phyloP scores from a whole-genome alignment of 768 basidiomycete genomes.

The Tulasnella sp. region DNA sequence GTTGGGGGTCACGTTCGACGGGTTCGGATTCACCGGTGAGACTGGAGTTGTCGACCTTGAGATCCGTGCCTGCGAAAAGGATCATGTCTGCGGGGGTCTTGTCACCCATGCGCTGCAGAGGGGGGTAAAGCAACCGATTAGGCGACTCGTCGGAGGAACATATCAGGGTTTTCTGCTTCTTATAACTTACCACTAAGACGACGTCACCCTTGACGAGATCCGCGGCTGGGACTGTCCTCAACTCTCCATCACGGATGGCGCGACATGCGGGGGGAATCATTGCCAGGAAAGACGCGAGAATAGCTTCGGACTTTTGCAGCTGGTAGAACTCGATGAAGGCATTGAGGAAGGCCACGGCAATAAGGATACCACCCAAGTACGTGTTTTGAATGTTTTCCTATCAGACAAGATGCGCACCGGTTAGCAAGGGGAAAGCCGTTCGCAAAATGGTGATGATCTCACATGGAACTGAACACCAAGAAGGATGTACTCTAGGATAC shows the following conservation, averaged over 20 bases:
- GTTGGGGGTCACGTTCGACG: constrained; percentile 43
- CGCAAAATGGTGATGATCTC: too few relatives aligned
- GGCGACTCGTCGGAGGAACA: constrained; percentile 8
- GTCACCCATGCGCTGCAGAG: constrained; percentile 48
- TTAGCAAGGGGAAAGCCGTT: neutral
- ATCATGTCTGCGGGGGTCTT: constrained; percentile 62
- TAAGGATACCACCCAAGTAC: constrained; percentile 56
- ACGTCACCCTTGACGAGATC: constrained; percentile 58
- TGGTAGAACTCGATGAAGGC: constrained; percentile 61
- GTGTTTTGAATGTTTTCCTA: constrained; percentile 54
- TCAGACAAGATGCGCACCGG: constrained; percentile 16
- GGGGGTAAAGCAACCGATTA: neutral
- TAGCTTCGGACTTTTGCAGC: constrained; percentile 63
- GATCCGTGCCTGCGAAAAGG: constrained; percentile 47
- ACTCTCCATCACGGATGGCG: constrained; percentile 47
- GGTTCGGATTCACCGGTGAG: constrained; percentile 63
- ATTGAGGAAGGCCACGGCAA: constrained; percentile 37
- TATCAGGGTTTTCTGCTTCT: neutral
- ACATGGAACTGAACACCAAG: constrained; percentile 54
- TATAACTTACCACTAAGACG: constrained; percentile 42
- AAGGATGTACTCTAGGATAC: constrained; percentile 54
- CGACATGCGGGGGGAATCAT: constrained; percentile 64
- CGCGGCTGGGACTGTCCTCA: constrained; percentile 47
- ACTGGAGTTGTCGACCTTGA: constrained; percentile 63
- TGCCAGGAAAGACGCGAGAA: constrained; percentile 59